Base-by-base conservation (phyloP, 148 eudicot species). In the Persicaria tinctoria region DNA sequence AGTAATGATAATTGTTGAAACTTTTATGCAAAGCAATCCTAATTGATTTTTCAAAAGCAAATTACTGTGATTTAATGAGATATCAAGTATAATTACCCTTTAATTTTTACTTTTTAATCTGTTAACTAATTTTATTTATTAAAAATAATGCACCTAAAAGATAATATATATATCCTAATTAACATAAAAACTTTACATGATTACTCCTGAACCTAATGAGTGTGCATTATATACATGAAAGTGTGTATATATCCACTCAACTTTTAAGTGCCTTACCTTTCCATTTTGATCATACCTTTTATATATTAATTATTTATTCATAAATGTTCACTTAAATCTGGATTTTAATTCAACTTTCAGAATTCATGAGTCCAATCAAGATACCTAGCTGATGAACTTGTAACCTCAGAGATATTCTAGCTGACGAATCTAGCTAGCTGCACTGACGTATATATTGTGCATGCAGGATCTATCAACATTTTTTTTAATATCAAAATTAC, bases 391-490 rank as follows among this genome's bases (percentile, higher is more conserved):
- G 5, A 8, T 13, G 68, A 60, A 32, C 41, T 32, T 32, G 41
- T 32, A 20, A 57, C 8, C 12, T 20, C 66, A 59, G 8, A 38
- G 20, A 59, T 32, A 32, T 8, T 59, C 13, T 59, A 59, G 38
- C 41, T 59, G 38, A 59, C 20, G 41, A 59, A 41, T 66, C 70
- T 41, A 66, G 47, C 70, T 41, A 66, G 47, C 47, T 66, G 47
- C 70, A 13, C 48, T 41, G 48, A 66, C 70, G 70, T 66, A 66
- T 9, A 66, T 13, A 66, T 13, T 44, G 45, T 27, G 69, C 46
- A 63, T 63, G 70, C 70, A 66, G 13, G 68, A 63, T 32, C 68
- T 10, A 66, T 41, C 70, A 66, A 60, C 23, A 20, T 17, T 13
- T 12, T 2, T 66, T 32, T 57, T 18, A 57, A 18, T 16, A 4